Evolutionary conservation across 2,329 filamentous ascomycete species (phyloP).

Genomic region (Fusarium palustre): DNA sequence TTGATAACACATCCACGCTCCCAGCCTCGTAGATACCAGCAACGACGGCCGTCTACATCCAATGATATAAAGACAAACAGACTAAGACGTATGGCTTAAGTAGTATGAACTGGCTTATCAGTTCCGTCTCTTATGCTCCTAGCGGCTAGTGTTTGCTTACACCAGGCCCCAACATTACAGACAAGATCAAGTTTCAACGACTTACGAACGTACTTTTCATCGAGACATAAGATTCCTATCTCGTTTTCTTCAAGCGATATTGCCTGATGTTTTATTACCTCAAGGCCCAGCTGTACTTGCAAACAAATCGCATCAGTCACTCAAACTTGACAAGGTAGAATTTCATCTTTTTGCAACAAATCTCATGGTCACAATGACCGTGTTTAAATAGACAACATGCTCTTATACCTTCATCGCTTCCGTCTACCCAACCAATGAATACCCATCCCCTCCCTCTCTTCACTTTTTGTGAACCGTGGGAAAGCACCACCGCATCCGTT

Average conservation of each 20-base stretch:
- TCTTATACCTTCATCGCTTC: conserved; percentile 39
- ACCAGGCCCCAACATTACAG: not conserved
- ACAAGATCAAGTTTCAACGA: not conserved
- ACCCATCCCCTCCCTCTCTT: not conserved
- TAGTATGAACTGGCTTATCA: too few species aligned
- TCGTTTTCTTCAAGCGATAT: not conserved
- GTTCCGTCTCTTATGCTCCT: too few species aligned
- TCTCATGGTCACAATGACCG: conserved; percentile 33
- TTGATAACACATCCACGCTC: not conserved
- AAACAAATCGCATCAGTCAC: not conserved
- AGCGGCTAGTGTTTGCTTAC: too few species aligned
- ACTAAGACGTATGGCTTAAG: too few species aligned
- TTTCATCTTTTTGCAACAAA: conserved; percentile 37
- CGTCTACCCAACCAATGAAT: conserved; percentile 30
- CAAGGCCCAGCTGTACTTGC: not conserved
- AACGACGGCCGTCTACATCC: too few species aligned
- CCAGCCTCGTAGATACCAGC: too few species aligned
- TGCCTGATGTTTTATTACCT: too few species aligned
- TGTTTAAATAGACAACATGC: conserved; percentile 38
- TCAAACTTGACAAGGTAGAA: conserved; percentile 6
- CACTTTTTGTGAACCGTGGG: conserved; percentile 13
- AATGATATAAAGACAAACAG: too few species aligned
- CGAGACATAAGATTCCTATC: not conserved
- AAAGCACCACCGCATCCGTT: not conserved
- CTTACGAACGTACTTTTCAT: not conserved